Base-by-base conservation (phyloP, 2,329 filamentous ascomycete genomes). In the Sporothrix schenckii region DNA sequence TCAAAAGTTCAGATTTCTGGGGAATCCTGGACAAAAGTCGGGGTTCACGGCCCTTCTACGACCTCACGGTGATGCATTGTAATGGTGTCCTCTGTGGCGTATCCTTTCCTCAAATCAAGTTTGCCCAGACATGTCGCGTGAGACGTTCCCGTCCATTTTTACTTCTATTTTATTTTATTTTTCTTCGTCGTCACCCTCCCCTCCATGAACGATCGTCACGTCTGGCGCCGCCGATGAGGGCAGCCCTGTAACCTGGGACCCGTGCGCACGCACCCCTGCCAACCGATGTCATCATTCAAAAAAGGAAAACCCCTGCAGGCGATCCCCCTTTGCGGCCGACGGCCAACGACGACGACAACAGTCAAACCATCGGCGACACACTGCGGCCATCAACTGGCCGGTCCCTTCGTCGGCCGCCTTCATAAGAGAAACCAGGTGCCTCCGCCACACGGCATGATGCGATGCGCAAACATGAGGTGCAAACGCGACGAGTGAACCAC, bases 161-260 rank as follows among this genome's bases (percentile, higher is more conserved):
- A 3, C 24, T n/a, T 24, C 2, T 27, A 4, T 44, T 27, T 61
- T 30, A 30, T 27, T 30, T 27, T 30, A 0, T 47, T 14, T 9
- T 44, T n/a, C 9, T 34, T 34, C 34, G 19, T 39, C 2, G 19
- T 66, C 49, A 30, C 27, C 27, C 27, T 34, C 21, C 19, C 30
- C 30, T 14, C 30, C 41, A 54, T 66, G 47, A 53, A 49, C 47
- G 39, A 58, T 68, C 52, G 52, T 19, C 21, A 41, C 56, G 58
- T 63, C 66, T 39, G 52, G 66, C 19, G 39, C n/a, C 66, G 66
- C 39, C 66, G 66, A 68, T 68, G 66, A 68, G 53, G 66, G 39
- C 53, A 21, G 53, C 66, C 53, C 53, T 68, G 53, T 60, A 68
- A 68, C 53, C 66, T 58, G 66, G 66, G 60, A 69, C 54, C 30